These are phyloP conservation scores for Saccharomyces hybrid DNA, from an alignment of 1,139 yeast genomes.

Conservation along the genomic window DNA sequence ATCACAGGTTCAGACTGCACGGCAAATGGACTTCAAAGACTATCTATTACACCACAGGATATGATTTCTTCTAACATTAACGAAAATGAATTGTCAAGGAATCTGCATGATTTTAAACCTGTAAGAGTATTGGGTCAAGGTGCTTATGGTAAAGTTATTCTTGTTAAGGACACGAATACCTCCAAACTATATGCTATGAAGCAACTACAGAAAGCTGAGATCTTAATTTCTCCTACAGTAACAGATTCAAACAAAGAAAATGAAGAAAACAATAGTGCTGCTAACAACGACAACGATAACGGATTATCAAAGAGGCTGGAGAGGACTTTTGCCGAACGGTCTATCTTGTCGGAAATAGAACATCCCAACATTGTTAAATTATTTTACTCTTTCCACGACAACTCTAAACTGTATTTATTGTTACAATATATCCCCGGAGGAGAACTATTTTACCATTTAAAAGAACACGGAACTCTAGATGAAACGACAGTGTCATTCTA, in stretches of 20 bases:
- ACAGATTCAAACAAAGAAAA: slow-evolving; percentile 15
- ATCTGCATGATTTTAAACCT: slow-evolving; percentile 60
- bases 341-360: slow-evolving; percentile 58
- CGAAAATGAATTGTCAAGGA: slow-evolving; percentile 16
- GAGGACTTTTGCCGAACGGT: slow-evolving; percentile 64
- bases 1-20: slow-evolving; percentile 12
- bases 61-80: slow-evolving; percentile 1
- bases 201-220: slow-evolving; percentile 74
- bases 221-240: slow-evolving; percentile 37
- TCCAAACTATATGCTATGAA: slow-evolving; percentile 81
- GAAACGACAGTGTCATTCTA: slow-evolving; percentile 78
- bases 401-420: slow-evolving; percentile 66
- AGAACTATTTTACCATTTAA: slow-evolving; percentile 79
- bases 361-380: slow-evolving; percentile 87
- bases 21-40: slow-evolving; percentile 3
- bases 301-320: slow-evolving; percentile 35
- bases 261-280: slow-evolving; percentile 2
- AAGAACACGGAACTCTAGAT: slow-evolving; percentile 39
- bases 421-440: slow-evolving; percentile 92
- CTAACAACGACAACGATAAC: background rate
- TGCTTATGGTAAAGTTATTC: slow-evolving; percentile 80
- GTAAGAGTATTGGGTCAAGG: slow-evolving; percentile 84
- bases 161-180: slow-evolving; percentile 61
- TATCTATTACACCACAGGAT: background rate
- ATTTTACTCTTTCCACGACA: slow-evolving; percentile 85